Base-by-base conservation (phyloP, 2,329 filamentous ascomycete genomes). In the Botrytis fabae region DNA sequence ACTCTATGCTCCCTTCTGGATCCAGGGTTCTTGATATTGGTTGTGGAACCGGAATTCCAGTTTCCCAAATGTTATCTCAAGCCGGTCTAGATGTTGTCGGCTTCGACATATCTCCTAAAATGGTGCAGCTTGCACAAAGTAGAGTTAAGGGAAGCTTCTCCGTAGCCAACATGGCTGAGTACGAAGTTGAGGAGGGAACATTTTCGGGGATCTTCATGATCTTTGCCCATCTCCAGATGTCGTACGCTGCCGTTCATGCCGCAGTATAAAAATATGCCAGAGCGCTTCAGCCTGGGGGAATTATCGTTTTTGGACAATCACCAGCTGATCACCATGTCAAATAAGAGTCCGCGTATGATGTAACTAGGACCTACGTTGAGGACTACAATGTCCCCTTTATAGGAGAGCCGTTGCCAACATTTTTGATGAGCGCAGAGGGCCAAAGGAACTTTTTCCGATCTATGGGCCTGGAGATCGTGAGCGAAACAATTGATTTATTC, bases 91-190 rank as follows among this genome's bases (percentile, higher is more conserved):
- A 60, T 18, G 70, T 74, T 4, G 38, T 60, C 25, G 73, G 74
- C 6, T 74, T 76, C 20, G 80, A 80, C 59, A 80, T 83, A 69
- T 82, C 83, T 74, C 80, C 81, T 8, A 82, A 79, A 76, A 78
- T 72, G 71, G 9, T 73, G 22, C 63, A 51, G 12, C 63, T 75
- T 9, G 46, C 63, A 22, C 46, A 48, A 14, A 51, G 65, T 16
- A 73, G 76, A 71, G 73, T 75, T 35, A 71, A 74, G 25, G 51
- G 72, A 22, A 74, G 69, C 46, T 78, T 76, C 59, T 66, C 69
- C 63, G 16, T 71, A 48, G 60, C 60, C 8, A 70, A 75, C 22
- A 78, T 78, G 75, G 70, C 74, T 3, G 44, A 76, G 25, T 77
- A 74, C 66, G 32, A 77, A 38, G 74, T 79, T 20, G 59, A 76